These are phyloP conservation scores for Royoungia palumana DNA, from an alignment of 768 basidiomycete genomes.

Conservation along the genomic window DNA sequence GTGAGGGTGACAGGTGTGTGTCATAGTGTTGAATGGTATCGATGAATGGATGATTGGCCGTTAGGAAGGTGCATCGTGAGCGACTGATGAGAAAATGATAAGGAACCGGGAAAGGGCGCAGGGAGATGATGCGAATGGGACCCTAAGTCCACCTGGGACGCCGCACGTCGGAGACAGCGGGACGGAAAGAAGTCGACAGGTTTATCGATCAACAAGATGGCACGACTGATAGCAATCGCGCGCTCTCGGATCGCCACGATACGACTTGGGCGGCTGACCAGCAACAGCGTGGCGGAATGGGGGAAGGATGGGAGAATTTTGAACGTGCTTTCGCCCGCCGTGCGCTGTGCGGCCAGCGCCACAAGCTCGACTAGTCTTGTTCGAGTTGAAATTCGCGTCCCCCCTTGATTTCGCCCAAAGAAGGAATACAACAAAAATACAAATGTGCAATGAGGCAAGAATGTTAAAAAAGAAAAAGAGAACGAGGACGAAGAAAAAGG, in stretches of 20 bases:
- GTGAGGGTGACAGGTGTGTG: slow-evolving; percentile 17
- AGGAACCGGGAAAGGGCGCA: slow-evolving; percentile 15
- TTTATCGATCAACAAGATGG: slow-evolving; percentile 47
- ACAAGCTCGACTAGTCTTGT: slow-evolving; percentile 25
- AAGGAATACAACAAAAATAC: slow-evolving; percentile 35
- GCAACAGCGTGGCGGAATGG: slow-evolving; percentile 29
- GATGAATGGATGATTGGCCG: slow-evolving; percentile 26
- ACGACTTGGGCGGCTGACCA: slow-evolving; percentile 32
- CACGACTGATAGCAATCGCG: slow-evolving; percentile 29
- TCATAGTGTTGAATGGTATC: slow-evolving; percentile 17
- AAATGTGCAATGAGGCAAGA: slow-evolving; percentile 32
- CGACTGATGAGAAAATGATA: slow-evolving; percentile 21
- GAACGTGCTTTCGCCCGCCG: slow-evolving; percentile 28
- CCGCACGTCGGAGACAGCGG: slow-evolving; percentile 17
- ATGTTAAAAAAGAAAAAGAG: slow-evolving; percentile 21
- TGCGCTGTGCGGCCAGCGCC: slow-evolving; percentile 35
- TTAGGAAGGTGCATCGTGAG: slow-evolving; percentile 19
- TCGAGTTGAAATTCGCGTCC: slow-evolving; percentile 15
- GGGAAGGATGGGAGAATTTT: slow-evolving; percentile 9
- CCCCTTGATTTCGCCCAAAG: slow-evolving; percentile 25
- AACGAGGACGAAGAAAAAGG: slow-evolving; percentile 30
- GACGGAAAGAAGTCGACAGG: slow-evolving; percentile 29
- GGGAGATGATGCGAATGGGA: slow-evolving; percentile 26
- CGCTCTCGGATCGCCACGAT: slow-evolving; percentile 34
- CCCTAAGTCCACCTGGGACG: slow-evolving; percentile 29